Base-by-base conservation (phyloP, 257 asterid genomes). In the Datura wrightii region DNA sequence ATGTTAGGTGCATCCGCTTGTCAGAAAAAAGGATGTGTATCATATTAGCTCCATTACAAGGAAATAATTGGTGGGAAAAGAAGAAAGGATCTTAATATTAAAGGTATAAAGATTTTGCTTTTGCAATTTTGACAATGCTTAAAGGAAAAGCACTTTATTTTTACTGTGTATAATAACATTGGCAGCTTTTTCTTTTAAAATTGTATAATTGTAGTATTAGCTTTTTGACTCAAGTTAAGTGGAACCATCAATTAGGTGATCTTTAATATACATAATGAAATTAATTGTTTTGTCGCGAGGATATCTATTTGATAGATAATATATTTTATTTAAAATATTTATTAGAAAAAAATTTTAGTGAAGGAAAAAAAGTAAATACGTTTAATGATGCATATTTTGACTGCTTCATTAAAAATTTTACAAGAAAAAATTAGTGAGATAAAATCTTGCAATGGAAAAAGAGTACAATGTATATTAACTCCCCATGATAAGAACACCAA, bases 1-100 rank as follows among this genome's bases (percentile, higher is more conserved):
- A 18, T 50, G 54, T 36, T 52, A 3, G 67, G 54, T 66, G 85
- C 46, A 58, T 53, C 44, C 85, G 31, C 42, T 16, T 16, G 44
- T 31, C 37, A 69, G n/a, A 36, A 34, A 76, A 34, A 76, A 76
- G 11, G 8, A 24, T 24, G 6, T 48, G 62, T 76, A 50, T 15
- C 19, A 48, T 13, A 11, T 19, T 2, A 19, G 42, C 42, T 14
- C 80, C 34, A 72, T 46, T 39, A 72, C 80, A 19, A 46, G 41
- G 18, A 72, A 72, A 72, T 48, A 74, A 74, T 74, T 74, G 59
- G n/a, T 46, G 42, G 59, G 11, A 74, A 76, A 76, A 31, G 82
- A 50, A 76, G 42, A 74, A 74, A 24, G 7, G 15, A 11, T 7
- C 8, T 50, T 24, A 19, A 24, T 11, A 24, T n/a, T 19, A 76